A percentile compares a stretch with the other conserved stretches of the same genome.
These are phyloP conservation scores for Vicia faba DNA, from an alignment of 306 rosid genomes.

Conservation along the genomic window DNA sequence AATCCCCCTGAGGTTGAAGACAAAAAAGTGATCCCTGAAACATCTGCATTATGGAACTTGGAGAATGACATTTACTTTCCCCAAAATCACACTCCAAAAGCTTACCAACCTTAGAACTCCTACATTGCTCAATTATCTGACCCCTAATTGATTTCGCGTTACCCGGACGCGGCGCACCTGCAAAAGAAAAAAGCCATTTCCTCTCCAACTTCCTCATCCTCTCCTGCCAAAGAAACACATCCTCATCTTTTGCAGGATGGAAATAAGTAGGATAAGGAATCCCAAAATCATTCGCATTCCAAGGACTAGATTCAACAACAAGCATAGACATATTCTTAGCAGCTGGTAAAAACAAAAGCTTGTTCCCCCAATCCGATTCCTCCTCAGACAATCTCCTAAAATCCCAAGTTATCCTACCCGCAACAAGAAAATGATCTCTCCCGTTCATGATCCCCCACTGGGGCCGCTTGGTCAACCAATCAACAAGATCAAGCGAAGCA, in stretches of 20 bases:
- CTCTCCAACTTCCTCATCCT: constrained; percentile 58
- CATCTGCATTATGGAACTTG: constrained; percentile 97
- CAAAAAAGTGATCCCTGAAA: constrained; percentile 94
- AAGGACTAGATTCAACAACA: constrained; percentile 97
- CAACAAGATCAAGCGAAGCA: constrained; percentile 75
- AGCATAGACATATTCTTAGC: constrained; percentile 99
- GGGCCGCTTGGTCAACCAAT: constrained; percentile 82
- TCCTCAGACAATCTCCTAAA: constrained; percentile 75
- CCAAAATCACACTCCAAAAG: constrained; percentile 96
- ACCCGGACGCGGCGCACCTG: constrained; percentile 94
- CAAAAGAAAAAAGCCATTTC: constrained; percentile 89
- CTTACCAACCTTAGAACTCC: constrained; percentile 72
- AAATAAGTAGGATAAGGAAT: constrained; percentile 97
- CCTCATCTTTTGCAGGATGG: constrained; percentile 92
- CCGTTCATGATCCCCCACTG: constrained; percentile 93
- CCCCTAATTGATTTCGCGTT: constrained; percentile 87
- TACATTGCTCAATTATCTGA: constrained; percentile 83
- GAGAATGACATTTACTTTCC: constrained; percentile 97
- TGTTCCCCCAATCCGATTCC: constrained; percentile 86
- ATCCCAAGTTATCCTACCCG: constrained; percentile 98
- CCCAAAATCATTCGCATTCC: constrained; percentile 97
- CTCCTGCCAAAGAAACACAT: constrained; percentile 67
- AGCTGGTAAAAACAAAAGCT: constrained; percentile 91
- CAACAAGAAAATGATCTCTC: constrained; percentile 92
- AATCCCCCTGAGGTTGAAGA: constrained; percentile 98